A percentile compares a stretch with the other conserved stretches of the same genome.
Conservation (phyloP, 495 filamentous ascomycete genomes). For the Lasiosphaeria hispida region DNA sequence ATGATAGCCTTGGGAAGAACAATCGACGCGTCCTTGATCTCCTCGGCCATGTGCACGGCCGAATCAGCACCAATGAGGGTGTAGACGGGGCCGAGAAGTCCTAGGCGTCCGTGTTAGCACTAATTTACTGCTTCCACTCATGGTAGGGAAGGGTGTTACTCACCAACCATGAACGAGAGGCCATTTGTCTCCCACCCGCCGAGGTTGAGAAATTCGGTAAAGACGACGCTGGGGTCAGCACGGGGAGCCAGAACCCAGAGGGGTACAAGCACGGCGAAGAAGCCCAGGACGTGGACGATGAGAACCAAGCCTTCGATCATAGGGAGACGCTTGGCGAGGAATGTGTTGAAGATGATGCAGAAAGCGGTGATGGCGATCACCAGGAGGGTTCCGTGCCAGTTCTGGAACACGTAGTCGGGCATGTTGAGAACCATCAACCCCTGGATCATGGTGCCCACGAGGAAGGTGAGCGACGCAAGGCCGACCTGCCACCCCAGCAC, state of each 20-base stretch:
- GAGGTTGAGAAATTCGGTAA: constrained; percentile 53
- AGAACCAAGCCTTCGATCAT: constrained; percentile 59
- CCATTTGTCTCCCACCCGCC: constrained; percentile 55
- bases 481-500: constrained; percentile 61
- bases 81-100: constrained; percentile 18
- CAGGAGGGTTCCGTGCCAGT: constrained; percentile 62
- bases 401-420: constrained; percentile 45
- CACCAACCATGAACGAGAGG: constrained; percentile 49
- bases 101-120: neutral
- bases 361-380: constrained; percentile 53
- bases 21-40: constrained; percentile 46
- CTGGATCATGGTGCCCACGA: constrained; percentile 60
- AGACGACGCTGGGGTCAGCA: constrained; percentile 46
- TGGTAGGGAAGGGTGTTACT: neutral
- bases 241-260: constrained; percentile 55
- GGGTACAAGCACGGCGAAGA: constrained; percentile 62
- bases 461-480: constrained; percentile 53
- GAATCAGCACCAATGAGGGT: constrained; percentile 26
- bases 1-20: constrained; percentile 49
- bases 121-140: neutral
- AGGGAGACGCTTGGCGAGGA: constrained; percentile 52
- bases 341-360: constrained; percentile 57
- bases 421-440: constrained; percentile 57
- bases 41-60: constrained; percentile 41
- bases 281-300: constrained; percentile 59